Conservation (phyloP, 2,329 filamentous ascomycete species). For the Fusarium sp. region DNA sequence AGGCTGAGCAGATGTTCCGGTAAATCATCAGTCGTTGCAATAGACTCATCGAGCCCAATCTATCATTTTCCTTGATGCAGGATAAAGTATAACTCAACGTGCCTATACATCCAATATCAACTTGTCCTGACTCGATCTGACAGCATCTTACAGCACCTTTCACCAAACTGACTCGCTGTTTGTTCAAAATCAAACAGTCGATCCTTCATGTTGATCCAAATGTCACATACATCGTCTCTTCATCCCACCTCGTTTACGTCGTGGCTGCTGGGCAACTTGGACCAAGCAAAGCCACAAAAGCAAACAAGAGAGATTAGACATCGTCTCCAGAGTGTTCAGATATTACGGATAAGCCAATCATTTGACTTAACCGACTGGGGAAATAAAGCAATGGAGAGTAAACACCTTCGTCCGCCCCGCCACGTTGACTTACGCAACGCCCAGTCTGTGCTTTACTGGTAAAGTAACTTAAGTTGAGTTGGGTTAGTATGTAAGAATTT, state of each 20-base stretch:
- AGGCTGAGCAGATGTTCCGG: conserved; percentile 7
- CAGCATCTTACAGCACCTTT: neutral
- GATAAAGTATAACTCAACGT: neutral
- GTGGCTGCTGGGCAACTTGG: conserved; percentile 23
- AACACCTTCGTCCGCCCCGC: conserved; percentile 19
- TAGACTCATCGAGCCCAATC: neutral
- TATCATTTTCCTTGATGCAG: neutral
- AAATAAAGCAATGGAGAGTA: neutral
- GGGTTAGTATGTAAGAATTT: conserved; percentile 1
- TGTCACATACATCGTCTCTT: conserved; percentile 2
- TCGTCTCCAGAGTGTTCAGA: neutral
- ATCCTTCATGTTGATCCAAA: conserved; percentile 29
- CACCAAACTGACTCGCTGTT: neutral
- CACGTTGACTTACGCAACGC: conserved; percentile 23
- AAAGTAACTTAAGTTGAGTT: neutral
- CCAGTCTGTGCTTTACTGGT: conserved; percentile 21
- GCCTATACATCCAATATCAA: no score
- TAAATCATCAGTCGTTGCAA: neutral
- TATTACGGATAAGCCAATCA: conserved; percentile 24
- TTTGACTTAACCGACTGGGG: neutral
- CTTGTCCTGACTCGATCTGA: neutral
- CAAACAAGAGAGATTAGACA: conserved; percentile 9
- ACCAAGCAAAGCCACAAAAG: conserved; percentile 11
- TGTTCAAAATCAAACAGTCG: neutral
- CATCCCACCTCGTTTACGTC: neutral